Base-by-base conservation (phyloP, 202 grass and related monocot genomes). In the Sporobolus alterniflorus region DNA sequence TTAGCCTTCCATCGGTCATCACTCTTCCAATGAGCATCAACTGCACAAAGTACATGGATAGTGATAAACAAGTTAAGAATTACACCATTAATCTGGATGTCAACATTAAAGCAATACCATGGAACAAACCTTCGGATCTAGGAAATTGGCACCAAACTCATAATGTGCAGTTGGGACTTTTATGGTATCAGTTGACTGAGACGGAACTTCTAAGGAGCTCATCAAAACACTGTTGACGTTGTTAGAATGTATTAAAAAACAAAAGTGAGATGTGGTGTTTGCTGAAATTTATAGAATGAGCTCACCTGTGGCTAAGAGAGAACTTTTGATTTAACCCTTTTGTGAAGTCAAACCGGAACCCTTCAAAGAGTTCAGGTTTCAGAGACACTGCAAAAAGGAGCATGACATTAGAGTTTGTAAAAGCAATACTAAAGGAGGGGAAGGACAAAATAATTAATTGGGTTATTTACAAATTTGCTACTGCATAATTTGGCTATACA, bases 141-240 rank as follows among this genome's bases (percentile, higher is more conserved):
- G 68, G 82, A 99, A 99, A 83, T 99, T 99, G 77, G 93, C 93
- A 82, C 96, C 96, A 52, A 99, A 99, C 83, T 99, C 96, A 46
- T 99, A 99, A 60, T 99, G 93, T 28, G 93, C 65, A 75, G 89
- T 92, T 36, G 93, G 96, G 43, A 99, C 87, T 94, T 99, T 99
- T 59, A 99, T 90, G 67, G 72, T 90, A 41, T 99, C 96, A 72
- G 80, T 40, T 61, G 81, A 90, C 66, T 99, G 93, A 24, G 93
- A 87, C 0, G 96, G 96, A 79, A 99, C 85, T 86, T 99, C 96
- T 73, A 92, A 81, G 12, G 96, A 96, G 56, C 93, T 91, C 96
- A 99, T 96, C 77, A 94, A 92, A 87, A 99, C 89, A 78, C 92
- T 98, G 86, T 83, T 25, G 74, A 87, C 71, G 39, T 78, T 82